Conservation (phyloP, 2,329 filamentous ascomycete species). For the Ceratocystis eucalypticola region DNA sequence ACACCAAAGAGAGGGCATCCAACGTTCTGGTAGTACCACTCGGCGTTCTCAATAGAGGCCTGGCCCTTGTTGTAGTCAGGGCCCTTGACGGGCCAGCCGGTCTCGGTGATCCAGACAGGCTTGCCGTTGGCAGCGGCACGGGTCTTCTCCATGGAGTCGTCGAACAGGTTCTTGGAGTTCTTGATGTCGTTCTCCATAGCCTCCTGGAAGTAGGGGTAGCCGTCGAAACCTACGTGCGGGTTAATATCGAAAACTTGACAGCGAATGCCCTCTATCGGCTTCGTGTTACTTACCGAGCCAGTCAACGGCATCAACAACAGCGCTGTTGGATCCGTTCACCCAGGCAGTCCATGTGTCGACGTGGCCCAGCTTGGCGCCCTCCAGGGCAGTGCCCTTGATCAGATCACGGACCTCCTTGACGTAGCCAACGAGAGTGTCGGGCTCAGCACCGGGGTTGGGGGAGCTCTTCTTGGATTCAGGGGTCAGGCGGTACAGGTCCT, state of each 20-base stretch:
- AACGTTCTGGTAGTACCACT: conserved; percentile 68
- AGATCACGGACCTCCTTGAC: conserved; percentile 53
- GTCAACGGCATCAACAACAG: conserved; percentile 56
- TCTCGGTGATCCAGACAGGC: conserved; percentile 76
- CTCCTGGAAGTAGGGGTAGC: conserved; percentile 72
- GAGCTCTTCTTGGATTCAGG: conserved; percentile 51
- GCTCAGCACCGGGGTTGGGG: conserved; percentile 48
- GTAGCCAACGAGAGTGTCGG: conserved; percentile 51
- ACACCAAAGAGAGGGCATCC: conserved; percentile 57
- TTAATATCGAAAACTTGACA: neutral
- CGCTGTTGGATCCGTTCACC: conserved; percentile 57
- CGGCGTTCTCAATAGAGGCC: conserved; percentile 52
- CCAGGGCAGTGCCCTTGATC: conserved; percentile 48
- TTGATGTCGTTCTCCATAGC: conserved; percentile 52
- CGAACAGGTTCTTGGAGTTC: conserved; percentile 52
- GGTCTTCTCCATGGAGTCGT: conserved; percentile 49
- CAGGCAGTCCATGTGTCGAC: conserved; percentile 82
- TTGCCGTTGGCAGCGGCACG: conserved; percentile 47
- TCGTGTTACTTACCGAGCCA: conserved; percentile 42
- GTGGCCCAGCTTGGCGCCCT: conserved; percentile 54
- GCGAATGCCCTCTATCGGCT: no score
- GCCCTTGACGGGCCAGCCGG: conserved; percentile 71
- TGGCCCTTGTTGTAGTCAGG: conserved; percentile 47
- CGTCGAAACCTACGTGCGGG: conserved; percentile 46
- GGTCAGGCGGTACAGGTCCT: conserved; percentile 74